phyloP scores from a whole-genome alignment of 2,329 filamentous ascomycete genomes.

The Arthrocladium fulminans region DNA sequence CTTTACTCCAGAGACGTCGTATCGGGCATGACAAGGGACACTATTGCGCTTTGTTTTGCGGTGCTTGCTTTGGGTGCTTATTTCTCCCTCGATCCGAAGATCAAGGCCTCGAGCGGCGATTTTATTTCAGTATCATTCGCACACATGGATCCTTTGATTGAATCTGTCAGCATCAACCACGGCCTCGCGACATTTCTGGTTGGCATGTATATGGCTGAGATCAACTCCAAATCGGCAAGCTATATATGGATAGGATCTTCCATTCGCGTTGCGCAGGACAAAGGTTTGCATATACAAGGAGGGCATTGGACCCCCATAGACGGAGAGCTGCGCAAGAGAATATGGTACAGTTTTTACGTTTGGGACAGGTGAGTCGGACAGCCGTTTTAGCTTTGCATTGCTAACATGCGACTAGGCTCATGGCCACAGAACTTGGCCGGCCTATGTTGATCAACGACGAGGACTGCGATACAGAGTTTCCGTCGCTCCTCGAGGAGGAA shows the following conservation, averaged over 20 bases:
- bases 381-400: not conserved
- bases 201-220: conserved; percentile 72
- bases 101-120: conserved; percentile 29
- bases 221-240: conserved; percentile 74
- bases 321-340: conserved; percentile 72
- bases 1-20: conserved; percentile 61
- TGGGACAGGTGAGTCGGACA: conserved; percentile 59
- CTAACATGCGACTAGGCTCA: conserved; percentile 40
- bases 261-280: conserved; percentile 70
- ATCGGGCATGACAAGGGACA: conserved; percentile 55
- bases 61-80: conserved; percentile 75
- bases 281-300: conserved; percentile 69
- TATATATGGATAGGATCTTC: conserved; percentile 79
- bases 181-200: conserved; percentile 63
- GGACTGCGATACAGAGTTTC: conserved; percentile 77
- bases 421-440: conserved; percentile 71
- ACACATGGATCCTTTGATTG: conserved; percentile 71
- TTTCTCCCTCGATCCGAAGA: conserved; percentile 49
- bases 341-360: conserved; percentile 93
- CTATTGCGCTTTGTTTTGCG: conserved; percentile 71
- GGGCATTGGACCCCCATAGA: conserved; percentile 67
- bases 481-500: conserved; percentile 72
- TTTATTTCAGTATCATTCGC: conserved; percentile 63
- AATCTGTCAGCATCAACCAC: conserved; percentile 67
- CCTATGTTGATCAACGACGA: conserved; percentile 76